Evolutionary conservation across 805 yeast species (phyloP).

Genomic region (Torulaspora franciscae): DNA sequence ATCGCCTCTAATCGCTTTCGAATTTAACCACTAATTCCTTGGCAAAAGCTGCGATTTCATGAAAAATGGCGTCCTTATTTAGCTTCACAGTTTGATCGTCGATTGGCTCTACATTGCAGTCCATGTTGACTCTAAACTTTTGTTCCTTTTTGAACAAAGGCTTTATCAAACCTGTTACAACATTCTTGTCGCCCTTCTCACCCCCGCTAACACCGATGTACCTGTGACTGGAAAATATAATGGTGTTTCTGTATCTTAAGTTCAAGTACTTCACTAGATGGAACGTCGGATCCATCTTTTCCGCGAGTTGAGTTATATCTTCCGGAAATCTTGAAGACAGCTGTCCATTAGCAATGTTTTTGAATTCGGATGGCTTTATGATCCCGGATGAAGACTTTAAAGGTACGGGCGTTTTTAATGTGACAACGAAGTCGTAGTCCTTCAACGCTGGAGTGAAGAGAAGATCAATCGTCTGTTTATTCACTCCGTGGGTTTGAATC

Average conservation of each 20-base stretch:
- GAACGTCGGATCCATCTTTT: constrained; percentile 56
- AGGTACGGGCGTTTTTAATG: constrained; percentile 44
- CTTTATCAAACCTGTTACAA: constrained; percentile 75
- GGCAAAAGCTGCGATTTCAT: constrained; percentile 65
- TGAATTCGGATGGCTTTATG: constrained; percentile 49
- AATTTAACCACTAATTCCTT: constrained; percentile 55
- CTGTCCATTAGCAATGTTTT: constrained; percentile 45
- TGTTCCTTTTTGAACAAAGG: constrained; percentile 56
- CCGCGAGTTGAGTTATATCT: constrained; percentile 38
- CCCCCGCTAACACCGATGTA: constrained; percentile 51
- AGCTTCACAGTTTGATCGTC: constrained; percentile 50
- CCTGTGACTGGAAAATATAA: constrained; percentile 63
- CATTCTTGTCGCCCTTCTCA: constrained; percentile 50
- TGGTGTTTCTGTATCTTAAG: constrained; percentile 56
- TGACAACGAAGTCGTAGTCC: constrained; percentile 79
- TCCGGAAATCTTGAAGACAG: constrained; percentile 33
- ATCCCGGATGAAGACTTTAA: constrained; percentile 52
- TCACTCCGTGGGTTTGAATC: constrained; percentile 44
- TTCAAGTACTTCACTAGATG: constrained; percentile 58
- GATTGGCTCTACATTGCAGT: constrained; percentile 64
- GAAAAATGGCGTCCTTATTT: constrained; percentile 66
- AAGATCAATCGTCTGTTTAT: constrained; percentile 42
- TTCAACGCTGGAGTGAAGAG: constrained; percentile 76
- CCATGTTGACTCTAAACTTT: constrained; percentile 75
- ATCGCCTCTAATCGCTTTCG: constrained; percentile 22